A percentile compares a stretch with the other conserved stretches of the same genome.
Conservation (phyloP, 352 stramenopile species). For the Phytophthora tentaculata region DNA sequence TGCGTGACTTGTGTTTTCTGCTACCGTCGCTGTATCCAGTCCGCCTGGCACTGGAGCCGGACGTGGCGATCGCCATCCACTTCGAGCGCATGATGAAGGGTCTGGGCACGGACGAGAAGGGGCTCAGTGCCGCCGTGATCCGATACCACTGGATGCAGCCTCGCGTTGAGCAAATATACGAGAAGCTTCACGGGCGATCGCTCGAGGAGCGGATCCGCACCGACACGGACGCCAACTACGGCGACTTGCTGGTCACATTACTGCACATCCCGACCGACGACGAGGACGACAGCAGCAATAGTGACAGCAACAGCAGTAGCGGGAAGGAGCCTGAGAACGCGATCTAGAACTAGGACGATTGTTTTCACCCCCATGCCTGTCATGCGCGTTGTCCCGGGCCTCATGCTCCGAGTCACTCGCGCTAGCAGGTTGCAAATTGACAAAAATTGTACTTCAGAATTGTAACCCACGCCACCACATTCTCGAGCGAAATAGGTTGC, state of each 20-base stretch:
- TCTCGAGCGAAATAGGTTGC: no score
- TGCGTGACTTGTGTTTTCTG: constrained; percentile 16
- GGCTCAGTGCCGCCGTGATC: constrained; percentile 56
- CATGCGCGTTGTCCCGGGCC: no score
- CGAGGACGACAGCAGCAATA: background rate
- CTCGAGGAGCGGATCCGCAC: constrained; percentile 62
- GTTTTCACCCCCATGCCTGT: no score
- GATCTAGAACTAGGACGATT: constrained; percentile 1
- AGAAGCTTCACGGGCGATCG: constrained; percentile 47
- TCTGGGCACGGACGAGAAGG: constrained; percentile 63
- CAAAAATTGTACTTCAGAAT: no score
- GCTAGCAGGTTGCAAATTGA: background rate
- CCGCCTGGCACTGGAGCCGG: constrained; percentile 56
- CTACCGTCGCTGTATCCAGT: constrained; percentile 36
- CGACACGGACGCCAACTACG: constrained; percentile 65
- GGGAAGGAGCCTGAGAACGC: constrained; percentile 10
- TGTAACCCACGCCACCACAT: background rate
- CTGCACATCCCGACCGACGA: constrained; percentile 42
- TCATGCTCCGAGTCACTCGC: no score
- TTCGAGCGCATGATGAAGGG: constrained; percentile 71
- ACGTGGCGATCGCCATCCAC: constrained; percentile 52
- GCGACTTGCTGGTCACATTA: constrained; percentile 54
- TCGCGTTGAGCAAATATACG: constrained; percentile 47
- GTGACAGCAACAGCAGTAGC: constrained; percentile 3
- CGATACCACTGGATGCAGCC: constrained; percentile 61